Evolutionary conservation across 179 eudicot species (phyloP).

Genomic region (Beta macrorhiza): DNA sequence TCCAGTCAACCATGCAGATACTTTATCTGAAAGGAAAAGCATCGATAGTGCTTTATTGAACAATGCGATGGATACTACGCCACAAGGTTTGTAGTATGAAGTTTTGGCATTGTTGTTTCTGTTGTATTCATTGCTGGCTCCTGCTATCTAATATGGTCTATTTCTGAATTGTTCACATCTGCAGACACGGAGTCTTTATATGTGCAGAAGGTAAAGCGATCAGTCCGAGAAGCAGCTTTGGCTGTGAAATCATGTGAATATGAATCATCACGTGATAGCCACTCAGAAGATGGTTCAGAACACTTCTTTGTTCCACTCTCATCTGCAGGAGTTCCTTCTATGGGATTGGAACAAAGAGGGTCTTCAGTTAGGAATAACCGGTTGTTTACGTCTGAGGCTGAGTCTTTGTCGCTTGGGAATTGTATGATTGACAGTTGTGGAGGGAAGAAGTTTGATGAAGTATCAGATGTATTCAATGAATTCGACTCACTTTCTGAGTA

Average conservation of each 20-base stretch:
- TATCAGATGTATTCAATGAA: slow-evolving; percentile 46
- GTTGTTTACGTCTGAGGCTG: slow-evolving; percentile 48
- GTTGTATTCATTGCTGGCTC: slow-evolving; percentile 5
- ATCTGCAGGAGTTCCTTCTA: slow-evolving; percentile 58
- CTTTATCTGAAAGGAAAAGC: slow-evolving; percentile 47
- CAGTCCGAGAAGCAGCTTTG: slow-evolving; percentile 94
- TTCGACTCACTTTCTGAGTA: slow-evolving; percentile 58
- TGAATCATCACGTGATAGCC: slow-evolving; percentile 76
- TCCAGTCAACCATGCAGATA: slow-evolving; percentile 53
- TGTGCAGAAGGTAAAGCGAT: slow-evolving; percentile 70
- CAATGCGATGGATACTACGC: slow-evolving; percentile 37
- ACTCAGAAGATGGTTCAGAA: slow-evolving; percentile 80
- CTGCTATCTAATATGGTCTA: slow-evolving; percentile 5
- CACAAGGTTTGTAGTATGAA: slow-evolving; percentile 51
- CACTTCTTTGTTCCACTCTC: slow-evolving; percentile 89
- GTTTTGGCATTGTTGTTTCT: not conserved
- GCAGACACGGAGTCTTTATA: slow-evolving; percentile 58
- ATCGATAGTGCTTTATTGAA: slow-evolving; percentile 44
- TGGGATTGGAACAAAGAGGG: slow-evolving; percentile 54
- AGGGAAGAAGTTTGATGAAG: slow-evolving; percentile 49
- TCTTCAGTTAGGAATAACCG: slow-evolving; percentile 47
- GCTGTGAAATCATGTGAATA: slow-evolving; percentile 53
- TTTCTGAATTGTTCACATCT: slow-evolving; percentile 25
- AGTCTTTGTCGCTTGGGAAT: slow-evolving; percentile 43
- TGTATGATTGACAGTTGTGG: slow-evolving; percentile 36